Conservation (phyloP, 768 basidiomycete genomes). For the Hygrophoropsis aurantiaca region DNA sequence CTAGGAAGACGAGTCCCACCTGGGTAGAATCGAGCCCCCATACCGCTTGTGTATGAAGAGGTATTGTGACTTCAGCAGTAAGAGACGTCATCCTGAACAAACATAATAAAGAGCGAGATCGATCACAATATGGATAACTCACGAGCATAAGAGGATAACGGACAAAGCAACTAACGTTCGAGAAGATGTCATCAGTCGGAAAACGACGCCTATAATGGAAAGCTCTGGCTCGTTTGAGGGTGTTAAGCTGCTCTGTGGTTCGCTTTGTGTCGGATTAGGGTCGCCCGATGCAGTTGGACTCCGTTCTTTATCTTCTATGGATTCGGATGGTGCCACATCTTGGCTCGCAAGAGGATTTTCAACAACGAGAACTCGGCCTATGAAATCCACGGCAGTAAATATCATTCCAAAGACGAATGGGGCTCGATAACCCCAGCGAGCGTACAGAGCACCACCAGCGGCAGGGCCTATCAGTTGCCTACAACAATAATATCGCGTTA, state of each 20-base stretch:
- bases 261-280: background rate
- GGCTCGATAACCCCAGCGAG: conserved; percentile 34
- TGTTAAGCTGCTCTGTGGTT: no score
- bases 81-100: conserved; percentile 23
- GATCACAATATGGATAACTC: conserved; percentile 11
- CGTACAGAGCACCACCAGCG: conserved; percentile 37
- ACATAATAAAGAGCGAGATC: background rate
- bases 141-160: conserved; percentile 36
- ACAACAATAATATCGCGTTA: background rate
- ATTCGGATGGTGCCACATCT: conserved; percentile 22
- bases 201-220: conserved; percentile 17
- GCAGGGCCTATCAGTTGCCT: conserved; percentile 38
- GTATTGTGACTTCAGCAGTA: conserved; percentile 33
- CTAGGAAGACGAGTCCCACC: conserved; percentile 38
- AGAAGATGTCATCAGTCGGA: conserved; percentile 20
- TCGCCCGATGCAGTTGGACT: background rate
- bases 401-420: conserved; percentile 39
- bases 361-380: conserved; percentile 37
- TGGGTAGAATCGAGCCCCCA: conserved; percentile 32
- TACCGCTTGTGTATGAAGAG: conserved; percentile 31
- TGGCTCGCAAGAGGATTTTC: conserved; percentile 32
- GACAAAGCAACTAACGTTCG: conserved; percentile 25
- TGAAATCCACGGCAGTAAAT: conserved; percentile 30
- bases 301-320: background rate
- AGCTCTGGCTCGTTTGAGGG: conserved; percentile 6